phyloP scores from a whole-genome alignment of 441 rosid species.

The Jatropha podagrica region DNA sequence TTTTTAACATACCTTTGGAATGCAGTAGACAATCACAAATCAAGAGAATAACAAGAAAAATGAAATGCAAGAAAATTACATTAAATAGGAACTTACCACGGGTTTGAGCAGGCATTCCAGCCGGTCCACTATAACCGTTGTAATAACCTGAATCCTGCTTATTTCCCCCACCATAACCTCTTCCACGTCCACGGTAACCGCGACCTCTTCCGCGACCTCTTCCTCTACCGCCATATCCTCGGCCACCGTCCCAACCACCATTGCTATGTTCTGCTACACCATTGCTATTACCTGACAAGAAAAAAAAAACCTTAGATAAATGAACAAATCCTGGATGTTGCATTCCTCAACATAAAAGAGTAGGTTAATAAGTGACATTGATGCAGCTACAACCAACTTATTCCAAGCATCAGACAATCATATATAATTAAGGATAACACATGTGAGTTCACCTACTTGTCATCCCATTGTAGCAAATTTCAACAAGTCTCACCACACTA shows the following conservation, averaged over 20 bases:
- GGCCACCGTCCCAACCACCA: conserved; percentile 29
- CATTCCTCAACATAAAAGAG: not conserved
- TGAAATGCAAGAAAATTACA: not conserved
- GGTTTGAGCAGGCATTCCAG: conserved; percentile 28
- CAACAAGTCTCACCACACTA: too few relatives aligned
- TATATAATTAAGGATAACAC: too few relatives aligned
- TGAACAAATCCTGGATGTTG: not conserved
- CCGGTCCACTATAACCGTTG: conserved; percentile 31
- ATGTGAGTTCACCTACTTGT: too few relatives aligned
- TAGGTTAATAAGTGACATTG: not conserved
- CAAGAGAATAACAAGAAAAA: not conserved
- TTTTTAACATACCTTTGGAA: not conserved
- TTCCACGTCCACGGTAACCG: conserved; percentile 32
- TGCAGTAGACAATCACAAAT: not conserved
- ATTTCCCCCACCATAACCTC: conserved; percentile 31
- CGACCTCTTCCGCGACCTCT: conserved; percentile 42
- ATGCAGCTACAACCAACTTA: not conserved
- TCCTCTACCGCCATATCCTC: conserved; percentile 36
- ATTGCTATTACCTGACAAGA: conserved; percentile 27
- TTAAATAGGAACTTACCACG: conserved; percentile 22
- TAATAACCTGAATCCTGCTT: conserved; percentile 31
- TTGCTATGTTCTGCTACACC: conserved; percentile 31
- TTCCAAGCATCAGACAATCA: too few relatives aligned
- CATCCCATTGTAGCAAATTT: too few relatives aligned
- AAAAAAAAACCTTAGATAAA: not conserved